These are phyloP conservation scores for Iberis pinnata DNA, from an alignment of 345 rosid genomes.

Conservation along the genomic window DNA sequence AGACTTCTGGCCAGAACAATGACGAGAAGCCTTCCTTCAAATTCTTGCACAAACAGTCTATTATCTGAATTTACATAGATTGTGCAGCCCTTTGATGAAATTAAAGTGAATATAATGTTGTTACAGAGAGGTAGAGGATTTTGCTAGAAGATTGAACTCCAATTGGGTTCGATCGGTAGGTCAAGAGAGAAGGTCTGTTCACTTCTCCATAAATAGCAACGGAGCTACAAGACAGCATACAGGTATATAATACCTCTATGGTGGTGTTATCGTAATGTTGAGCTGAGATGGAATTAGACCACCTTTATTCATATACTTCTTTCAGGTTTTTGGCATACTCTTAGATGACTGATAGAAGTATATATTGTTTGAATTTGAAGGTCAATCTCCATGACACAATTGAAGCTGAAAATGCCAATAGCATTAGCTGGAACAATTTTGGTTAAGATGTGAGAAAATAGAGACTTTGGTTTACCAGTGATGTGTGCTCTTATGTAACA, in stretches of 20 bases:
- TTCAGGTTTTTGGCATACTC: background rate
- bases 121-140: conserved; percentile 82
- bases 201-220: conserved; percentile 45
- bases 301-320: background rate
- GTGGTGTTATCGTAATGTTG: conserved; percentile 7
- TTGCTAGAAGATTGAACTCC: conserved; percentile 80
- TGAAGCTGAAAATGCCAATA: background rate
- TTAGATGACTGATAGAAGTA: conserved; percentile 8
- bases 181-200: conserved; percentile 48
- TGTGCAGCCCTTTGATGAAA: too few species aligned
- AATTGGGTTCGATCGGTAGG: conserved; percentile 58
- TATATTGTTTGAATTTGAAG: conserved; percentile 18
- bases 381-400: conserved; percentile 16
- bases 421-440: conserved; percentile 19
- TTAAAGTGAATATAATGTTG: conserved; percentile 11
- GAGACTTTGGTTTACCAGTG: conserved; percentile 15
- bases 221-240: conserved; percentile 43
- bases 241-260: conserved; percentile 29
- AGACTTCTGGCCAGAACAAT: background rate
- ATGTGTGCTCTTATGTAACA: conserved; percentile 10
- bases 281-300: background rate
- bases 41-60: background rate
- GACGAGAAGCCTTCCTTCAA: background rate
- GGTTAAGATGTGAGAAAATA: conserved; percentile 16
- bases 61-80: conserved; percentile 1